Base-by-base conservation (phyloP, 192 early-diverging fungal species). In the Nowakowskiella sp. region DNA sequence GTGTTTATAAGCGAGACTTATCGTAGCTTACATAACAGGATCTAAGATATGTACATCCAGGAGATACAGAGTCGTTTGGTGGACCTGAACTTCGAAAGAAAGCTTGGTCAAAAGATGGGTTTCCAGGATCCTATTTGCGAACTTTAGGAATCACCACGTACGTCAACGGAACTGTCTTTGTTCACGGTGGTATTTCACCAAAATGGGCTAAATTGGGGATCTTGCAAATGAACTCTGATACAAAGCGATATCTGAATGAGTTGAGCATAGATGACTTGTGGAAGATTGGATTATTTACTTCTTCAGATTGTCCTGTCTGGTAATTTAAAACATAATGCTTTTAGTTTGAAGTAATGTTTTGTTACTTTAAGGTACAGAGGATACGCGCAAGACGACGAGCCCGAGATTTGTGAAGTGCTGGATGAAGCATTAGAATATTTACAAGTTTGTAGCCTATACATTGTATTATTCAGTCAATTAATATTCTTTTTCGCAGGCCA, bases 51-150 rank as follows among this genome's bases (percentile, higher is more conserved):
- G 82, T 84, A 0, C 64, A 65, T 9, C 51, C 49, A 7, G 69
- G 62, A 44, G 82, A 84, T 46, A 49, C 62, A 3, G 68, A 54
- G 7, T 75, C 65, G 6, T 84, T 84, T 69, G 82, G 80, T 0
- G 64, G 73, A 4, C 8, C 46, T 1, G 49, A 70, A 19, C 32
- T 58, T 21, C 70, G 79, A 10, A 45, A 55, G 6, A 34, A 68
- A 13, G 77, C 68, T 1, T 84, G 74, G 61, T 51, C 59, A 42
- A 13, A 44, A 5, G 56, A 74, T 8, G 81, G 82, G 1, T 80
- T 70, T 58, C 66, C 80, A 43, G 82, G 82, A 0, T 51, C 42
- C 0, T 71, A 71, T 31, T 31, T 82, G 4, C 60, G 59, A 0
- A 45, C 57, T 7, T 53, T 73, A 26, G 67, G 73, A 44, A 62